phyloP scores from a whole-genome alignment of 2,329 filamentous ascomycete genomes.

The Colletotrichum cereale region DNA sequence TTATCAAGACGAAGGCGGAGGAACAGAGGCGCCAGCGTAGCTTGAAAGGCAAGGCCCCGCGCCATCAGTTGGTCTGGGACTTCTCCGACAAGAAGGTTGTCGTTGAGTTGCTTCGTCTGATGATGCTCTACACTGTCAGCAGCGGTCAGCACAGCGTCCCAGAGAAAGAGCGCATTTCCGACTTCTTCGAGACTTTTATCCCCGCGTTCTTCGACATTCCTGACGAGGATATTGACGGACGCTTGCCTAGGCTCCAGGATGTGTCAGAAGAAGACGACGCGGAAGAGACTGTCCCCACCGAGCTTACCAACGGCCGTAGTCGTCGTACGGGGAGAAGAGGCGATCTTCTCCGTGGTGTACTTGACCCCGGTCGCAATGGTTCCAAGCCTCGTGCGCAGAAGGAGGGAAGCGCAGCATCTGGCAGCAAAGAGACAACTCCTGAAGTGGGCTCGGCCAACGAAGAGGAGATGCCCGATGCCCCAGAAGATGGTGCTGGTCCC shows the following conservation, averaged over 20 bases:
- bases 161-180: constrained; percentile 79
- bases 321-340: constrained; percentile 82
- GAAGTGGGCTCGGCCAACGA: constrained; percentile 83
- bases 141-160: constrained; percentile 78
- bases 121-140: constrained; percentile 74
- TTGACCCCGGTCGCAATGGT: constrained; percentile 81
- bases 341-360: constrained; percentile 85
- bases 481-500: constrained; percentile 68
- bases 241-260: constrained; percentile 76
- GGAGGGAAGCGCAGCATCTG: constrained; percentile 81
- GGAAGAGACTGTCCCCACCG: constrained; percentile 79
- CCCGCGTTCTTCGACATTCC: constrained; percentile 82
- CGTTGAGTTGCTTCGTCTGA: constrained; percentile 70
- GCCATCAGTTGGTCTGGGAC: constrained; percentile 80
- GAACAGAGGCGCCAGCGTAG: constrained; percentile 83
- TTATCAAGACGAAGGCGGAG: constrained; percentile 93
- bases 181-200: constrained; percentile 83
- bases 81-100: constrained; percentile 80
- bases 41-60: constrained; percentile 70
- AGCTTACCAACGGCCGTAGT: constrained; percentile 76
- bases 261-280: constrained; percentile 81
- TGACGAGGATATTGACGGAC: constrained; percentile 75
- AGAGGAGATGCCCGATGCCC: constrained; percentile 77
- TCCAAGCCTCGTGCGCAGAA: constrained; percentile 79
- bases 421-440: constrained; percentile 90